These are phyloP conservation scores for Trichophyton schoenleinii DNA, from an alignment of 2,329 filamentous ascomycete species.

Conservation along the genomic window DNA sequence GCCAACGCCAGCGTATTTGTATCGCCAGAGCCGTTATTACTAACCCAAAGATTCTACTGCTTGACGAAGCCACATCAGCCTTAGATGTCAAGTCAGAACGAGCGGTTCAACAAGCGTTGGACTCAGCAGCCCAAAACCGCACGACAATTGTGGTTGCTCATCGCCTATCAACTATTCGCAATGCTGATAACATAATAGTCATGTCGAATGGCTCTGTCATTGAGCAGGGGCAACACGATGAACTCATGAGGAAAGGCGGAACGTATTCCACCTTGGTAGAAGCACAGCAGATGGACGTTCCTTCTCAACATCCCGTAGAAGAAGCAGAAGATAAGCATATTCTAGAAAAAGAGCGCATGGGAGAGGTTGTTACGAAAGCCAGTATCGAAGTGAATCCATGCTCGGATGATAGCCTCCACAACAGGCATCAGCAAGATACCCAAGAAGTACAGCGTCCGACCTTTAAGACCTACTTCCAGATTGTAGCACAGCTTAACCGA, in stretches of 20 bases:
- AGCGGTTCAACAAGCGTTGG: not conserved
- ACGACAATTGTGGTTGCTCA: constrained; percentile 26
- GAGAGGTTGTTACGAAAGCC: not conserved
- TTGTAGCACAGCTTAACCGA: not conserved
- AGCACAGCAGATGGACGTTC: constrained; percentile 3
- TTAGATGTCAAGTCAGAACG: not conserved
- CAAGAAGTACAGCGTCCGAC: not conserved
- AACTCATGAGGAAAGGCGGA: constrained; percentile 33
- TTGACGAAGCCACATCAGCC: not conserved
- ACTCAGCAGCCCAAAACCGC: not conserved
- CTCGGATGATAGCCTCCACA: not conserved
- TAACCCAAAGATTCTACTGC: not conserved
- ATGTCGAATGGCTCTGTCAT: constrained; percentile 49
- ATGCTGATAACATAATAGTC: constrained; percentile 55
- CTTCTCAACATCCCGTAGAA: constrained; percentile 9
- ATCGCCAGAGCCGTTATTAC: not conserved
- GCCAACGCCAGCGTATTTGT: not conserved
- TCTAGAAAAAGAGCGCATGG: not conserved
- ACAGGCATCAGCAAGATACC: not conserved
- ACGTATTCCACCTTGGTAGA: not conserved
- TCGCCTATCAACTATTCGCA: constrained; percentile 56
- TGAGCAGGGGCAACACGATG: constrained; percentile 50
- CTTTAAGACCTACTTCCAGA: not conserved
- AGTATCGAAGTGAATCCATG: not conserved
- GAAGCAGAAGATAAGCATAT: constrained; percentile 8